These are phyloP conservation scores for Capronia americana DNA, from an alignment of 2,329 filamentous ascomycete species.

Conservation along the genomic window DNA sequence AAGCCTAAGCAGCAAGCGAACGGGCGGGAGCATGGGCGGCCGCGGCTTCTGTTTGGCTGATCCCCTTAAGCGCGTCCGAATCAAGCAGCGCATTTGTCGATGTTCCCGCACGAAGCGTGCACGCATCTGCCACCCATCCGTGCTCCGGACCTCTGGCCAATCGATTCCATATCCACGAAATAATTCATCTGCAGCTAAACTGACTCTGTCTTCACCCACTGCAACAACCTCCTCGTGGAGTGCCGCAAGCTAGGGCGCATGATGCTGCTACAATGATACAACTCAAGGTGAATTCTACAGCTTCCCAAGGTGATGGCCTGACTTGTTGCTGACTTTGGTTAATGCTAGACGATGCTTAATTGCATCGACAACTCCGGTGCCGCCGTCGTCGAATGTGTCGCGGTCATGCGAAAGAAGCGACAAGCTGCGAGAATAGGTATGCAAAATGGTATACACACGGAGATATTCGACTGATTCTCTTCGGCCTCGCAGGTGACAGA, in stretches of 20 bases:
- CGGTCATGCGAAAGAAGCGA: slow-evolving; percentile 88
- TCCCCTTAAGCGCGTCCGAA: slow-evolving; percentile 7
- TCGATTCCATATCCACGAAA: slow-evolving; percentile 12
- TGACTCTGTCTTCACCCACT: slow-evolving; percentile 4
- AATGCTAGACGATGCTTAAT: slow-evolving; percentile 84
- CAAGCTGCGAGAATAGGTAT: slow-evolving; percentile 82
- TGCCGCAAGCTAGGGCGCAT: slow-evolving; percentile 24
- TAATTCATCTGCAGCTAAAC: slow-evolving; percentile 20
- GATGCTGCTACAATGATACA: slow-evolving; percentile 78
- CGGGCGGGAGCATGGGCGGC: slow-evolving; percentile 3
- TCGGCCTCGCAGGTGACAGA: slow-evolving; percentile 73
- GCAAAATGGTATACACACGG: slow-evolving; percentile 38
- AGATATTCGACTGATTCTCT: not conserved
- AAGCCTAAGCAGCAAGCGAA: slow-evolving; percentile 14
- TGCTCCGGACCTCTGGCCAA: slow-evolving; percentile 5
- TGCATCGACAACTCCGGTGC: slow-evolving; percentile 99
- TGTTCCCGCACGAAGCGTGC: slow-evolving; percentile 3
- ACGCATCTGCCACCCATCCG: slow-evolving; percentile 13
- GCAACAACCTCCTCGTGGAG: slow-evolving; percentile 2
- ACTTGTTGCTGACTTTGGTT: slow-evolving; percentile 4
- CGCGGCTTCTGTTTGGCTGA: slow-evolving; percentile 16
- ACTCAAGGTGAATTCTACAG: slow-evolving; percentile 67
- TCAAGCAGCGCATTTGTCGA: slow-evolving; percentile 2
- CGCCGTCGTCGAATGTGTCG: slow-evolving; percentile 93
- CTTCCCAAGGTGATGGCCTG: not conserved